Percentiles rank a stretch among this genome's conserved stretches.
phyloP scores from a whole-genome alignment of 768 basidiomycete genomes.

The Tricholoma sp. region DNA sequence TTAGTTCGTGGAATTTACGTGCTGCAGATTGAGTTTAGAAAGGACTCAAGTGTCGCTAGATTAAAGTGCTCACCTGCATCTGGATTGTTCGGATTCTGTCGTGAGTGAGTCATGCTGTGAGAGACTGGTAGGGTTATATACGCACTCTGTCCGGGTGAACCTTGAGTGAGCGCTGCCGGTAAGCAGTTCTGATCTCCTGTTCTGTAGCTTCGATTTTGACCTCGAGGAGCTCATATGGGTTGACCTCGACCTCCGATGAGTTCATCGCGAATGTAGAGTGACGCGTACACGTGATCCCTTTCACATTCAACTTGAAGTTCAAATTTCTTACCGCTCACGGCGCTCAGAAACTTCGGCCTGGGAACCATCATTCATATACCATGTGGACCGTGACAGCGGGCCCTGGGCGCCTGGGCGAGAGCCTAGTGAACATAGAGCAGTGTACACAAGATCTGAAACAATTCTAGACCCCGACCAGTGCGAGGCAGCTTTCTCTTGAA shows the following conservation, averaged over 20 bases:
- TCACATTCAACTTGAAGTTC: too few species aligned
- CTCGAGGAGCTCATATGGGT: conserved; percentile 71
- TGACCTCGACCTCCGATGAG: conserved; percentile 49
- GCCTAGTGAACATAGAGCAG: too few species aligned
- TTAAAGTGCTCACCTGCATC: conserved; percentile 52
- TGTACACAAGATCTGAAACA: too few species aligned
- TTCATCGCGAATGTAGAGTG: conserved; percentile 9
- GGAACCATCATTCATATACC: too few species aligned
- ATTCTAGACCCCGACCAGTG: neutral
- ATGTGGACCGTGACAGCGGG: too few species aligned
- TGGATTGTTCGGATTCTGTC: conserved; percentile 73
- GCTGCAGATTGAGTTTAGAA: conserved; percentile 30
- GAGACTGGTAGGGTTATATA: conserved; percentile 8
- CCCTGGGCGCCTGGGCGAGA: too few species aligned
- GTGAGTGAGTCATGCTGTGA: neutral
- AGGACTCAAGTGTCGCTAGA: neutral
- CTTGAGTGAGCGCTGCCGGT: conserved; percentile 74
- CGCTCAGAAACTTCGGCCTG: too few species aligned
- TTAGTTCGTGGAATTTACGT: conserved; percentile 80
- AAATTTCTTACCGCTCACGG: too few species aligned
- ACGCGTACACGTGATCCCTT: too few species aligned
- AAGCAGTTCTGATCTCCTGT: conserved; percentile 74
- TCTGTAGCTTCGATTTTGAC: conserved; percentile 64
- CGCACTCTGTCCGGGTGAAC: conserved; percentile 83
- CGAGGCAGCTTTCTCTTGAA: neutral